Conservation (phyloP, 345 rosid genomes). For the Erysimum cheiranthoides region DNA sequence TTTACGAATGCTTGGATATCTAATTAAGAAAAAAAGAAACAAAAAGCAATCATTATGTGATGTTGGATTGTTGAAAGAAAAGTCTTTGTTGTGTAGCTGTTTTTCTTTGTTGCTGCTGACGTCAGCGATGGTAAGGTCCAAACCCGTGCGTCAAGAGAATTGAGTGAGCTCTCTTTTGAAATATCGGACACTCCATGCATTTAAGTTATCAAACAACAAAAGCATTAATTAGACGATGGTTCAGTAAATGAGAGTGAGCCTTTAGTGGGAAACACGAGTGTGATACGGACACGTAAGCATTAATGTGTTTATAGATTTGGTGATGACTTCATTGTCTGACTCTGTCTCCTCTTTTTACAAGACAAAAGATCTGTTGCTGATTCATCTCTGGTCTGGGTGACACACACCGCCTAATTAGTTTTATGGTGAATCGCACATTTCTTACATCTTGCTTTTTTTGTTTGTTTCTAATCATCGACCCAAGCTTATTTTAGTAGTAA, state of each 20-base stretch:
- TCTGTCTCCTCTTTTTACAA: slow-evolving; percentile 58
- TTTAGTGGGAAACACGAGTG: slow-evolving; percentile 40
- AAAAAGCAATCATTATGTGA: slow-evolving; percentile 37
- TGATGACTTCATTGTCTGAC: slow-evolving; percentile 68
- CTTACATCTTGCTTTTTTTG: neutral
- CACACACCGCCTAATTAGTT: slow-evolving; percentile 15
- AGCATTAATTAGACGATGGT: slow-evolving; percentile 34
- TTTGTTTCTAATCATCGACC: neutral
- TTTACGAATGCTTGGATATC: neutral
- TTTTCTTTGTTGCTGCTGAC: slow-evolving; percentile 31
- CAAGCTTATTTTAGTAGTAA: slow-evolving; percentile 1
- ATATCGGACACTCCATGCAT: slow-evolving; percentile 21
- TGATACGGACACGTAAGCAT: slow-evolving; percentile 71
- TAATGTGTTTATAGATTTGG: slow-evolving; percentile 65
- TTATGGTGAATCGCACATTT: slow-evolving; percentile 6
- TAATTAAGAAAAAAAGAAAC: neutral
- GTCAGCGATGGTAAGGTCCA: slow-evolving; percentile 38
- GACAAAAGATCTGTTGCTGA: slow-evolving; percentile 36
- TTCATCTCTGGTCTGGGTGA: slow-evolving; percentile 25
- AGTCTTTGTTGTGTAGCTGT: slow-evolving; percentile 49
- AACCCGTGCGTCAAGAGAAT: slow-evolving; percentile 38
- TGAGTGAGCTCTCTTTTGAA: slow-evolving; percentile 30
- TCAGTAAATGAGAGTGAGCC: slow-evolving; percentile 34
- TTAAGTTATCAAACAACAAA: slow-evolving; percentile 26
- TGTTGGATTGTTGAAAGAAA: slow-evolving; percentile 39